These are phyloP conservation scores for grape (Vitis vinifera) DNA, from an alignment of 164 flowering plant genomes.

Conservation along the genomic window ASM3070453v1 NC_081812.1:20848001-20848500, in stretches of 20 bases:
- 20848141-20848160: no score
- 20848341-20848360: constrained; percentile 15
- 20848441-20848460: constrained; percentile 78
- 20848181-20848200: no score
- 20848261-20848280: constrained; percentile 37
- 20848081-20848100: no score
- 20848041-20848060: no score
- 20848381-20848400: constrained; percentile 35
- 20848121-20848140: no score
- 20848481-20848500: constrained; percentile 97
- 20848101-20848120: no score
- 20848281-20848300: constrained; percentile 23
- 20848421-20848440: constrained; percentile 77
- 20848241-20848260: constrained; percentile 43
- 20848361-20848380: constrained; percentile 17
- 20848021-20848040: no score
- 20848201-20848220: no score
- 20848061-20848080: no score
- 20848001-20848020: no score
- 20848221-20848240: constrained; percentile 8
- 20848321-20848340: constrained; percentile 6
- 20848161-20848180: no score
- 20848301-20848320: constrained; percentile 1
- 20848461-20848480: constrained; percentile 76
- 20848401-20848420: constrained; percentile 39